A percentile compares a stretch with the other conserved stretches of the same genome.
Conservation (phyloP, 805 yeast genomes). For the Kodamaea leandrae region DNA sequence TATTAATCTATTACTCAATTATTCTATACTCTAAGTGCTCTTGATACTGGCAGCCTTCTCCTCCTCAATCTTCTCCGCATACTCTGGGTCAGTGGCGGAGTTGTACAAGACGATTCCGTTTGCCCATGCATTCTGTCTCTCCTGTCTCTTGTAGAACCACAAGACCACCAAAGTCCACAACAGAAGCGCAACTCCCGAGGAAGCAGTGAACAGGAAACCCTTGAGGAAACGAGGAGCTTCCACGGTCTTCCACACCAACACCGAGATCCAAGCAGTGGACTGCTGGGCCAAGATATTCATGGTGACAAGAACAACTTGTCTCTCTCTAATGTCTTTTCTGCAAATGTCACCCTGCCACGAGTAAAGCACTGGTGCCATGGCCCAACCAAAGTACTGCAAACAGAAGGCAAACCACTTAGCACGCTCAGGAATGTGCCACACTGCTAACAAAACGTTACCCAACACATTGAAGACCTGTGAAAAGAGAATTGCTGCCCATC, state of each 20-base stretch:
- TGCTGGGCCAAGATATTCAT: constrained; percentile 56
- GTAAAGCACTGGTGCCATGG: constrained; percentile 61
- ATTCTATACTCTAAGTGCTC: too few species aligned
- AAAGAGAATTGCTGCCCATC: constrained; percentile 54
- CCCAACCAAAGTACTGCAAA: constrained; percentile 59
- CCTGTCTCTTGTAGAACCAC: constrained; percentile 41
- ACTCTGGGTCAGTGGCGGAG: constrained; percentile 21
- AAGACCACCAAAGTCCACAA: constrained; percentile 52
- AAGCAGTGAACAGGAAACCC: constrained; percentile 53
- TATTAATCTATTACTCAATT: background rate
- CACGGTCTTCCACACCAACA: constrained; percentile 53
- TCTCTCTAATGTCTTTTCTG: constrained; percentile 53
- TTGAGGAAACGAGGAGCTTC: constrained; percentile 56
- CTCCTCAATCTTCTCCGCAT: constrained; percentile 6
- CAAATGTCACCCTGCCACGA: constrained; percentile 57
- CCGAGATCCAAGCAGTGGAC: constrained; percentile 52
- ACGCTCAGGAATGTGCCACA: constrained; percentile 55
- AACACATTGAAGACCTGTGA: constrained; percentile 54
- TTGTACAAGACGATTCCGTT: constrained; percentile 34
- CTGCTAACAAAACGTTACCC: constrained; percentile 54
- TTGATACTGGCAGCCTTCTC: background rate
- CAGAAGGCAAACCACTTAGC: constrained; percentile 68
- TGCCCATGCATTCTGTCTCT: constrained; percentile 29
- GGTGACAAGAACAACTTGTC: constrained; percentile 56
- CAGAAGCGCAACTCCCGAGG: constrained; percentile 44